Evolutionary conservation across 2,329 filamentous ascomycete species (phyloP), one percentile per base, ranked within the genome.

Genomic region (Aspergillus sp.): DNA sequence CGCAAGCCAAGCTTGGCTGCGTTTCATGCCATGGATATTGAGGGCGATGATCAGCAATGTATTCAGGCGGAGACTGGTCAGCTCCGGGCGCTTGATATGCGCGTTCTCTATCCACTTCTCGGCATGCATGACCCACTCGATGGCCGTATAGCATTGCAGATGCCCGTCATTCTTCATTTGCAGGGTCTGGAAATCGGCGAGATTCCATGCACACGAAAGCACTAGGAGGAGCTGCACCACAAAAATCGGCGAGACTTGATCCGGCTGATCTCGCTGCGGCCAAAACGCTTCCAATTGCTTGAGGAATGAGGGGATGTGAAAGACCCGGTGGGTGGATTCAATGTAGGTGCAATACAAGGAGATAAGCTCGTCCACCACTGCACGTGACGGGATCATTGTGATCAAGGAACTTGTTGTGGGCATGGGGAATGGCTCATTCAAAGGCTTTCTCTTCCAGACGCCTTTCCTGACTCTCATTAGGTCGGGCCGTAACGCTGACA

Each of bases 41-140:
- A 80, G 82, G 0, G 83, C 81, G 6, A 84, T 73, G 5, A 83
- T 70, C 10, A 83, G 69, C 21, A 86, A 71, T 55, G 83, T 82
- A 13, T 81, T 78, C 3, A 84, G 72, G 36, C 85, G 83, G 42
- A 85, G 79, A 59, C 81, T 77, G 2, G 69, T 72, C 1, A 84
- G 73, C 2, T 81, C 81, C 3, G 83, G 77, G 15, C 83, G 81
- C 67, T 86, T 86, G 47, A 82, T 78, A 49, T 79, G 86, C 0
- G 92, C 90, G 70, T 94, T 90, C 70, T 96, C 91, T 42, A 98
- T 82, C 62, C 97, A 89, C 2, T 88, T 87, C 73, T 97, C 94
- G 2, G 92, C 91, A 88, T 98, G 96, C 52, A 89, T 86, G 60
- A 98, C 91, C 73, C 93, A 97, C 68, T 91, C 89, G 23, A 75